Percentiles rank a stretch among this genome's conserved stretches.
Evolutionary conservation across 2,329 filamentous ascomycete species (phyloP).

Genomic region (Cercospora sojina): DNA sequence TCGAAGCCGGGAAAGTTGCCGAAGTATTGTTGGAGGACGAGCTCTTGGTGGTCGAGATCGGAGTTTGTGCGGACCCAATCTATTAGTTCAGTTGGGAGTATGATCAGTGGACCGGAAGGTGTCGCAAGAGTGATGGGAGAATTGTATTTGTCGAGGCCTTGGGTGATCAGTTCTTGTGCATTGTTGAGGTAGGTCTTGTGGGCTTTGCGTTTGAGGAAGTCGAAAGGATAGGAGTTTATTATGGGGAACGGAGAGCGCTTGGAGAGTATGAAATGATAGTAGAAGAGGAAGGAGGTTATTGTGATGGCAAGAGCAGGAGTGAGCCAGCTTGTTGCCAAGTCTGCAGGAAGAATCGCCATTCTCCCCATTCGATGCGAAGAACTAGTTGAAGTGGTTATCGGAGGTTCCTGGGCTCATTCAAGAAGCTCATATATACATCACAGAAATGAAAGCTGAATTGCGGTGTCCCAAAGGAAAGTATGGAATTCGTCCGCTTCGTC

Average conservation of each 20-base stretch:
- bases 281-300: neutral
- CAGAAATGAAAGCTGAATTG: no score
- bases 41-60: conserved; percentile 21
- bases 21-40: conserved; percentile 23
- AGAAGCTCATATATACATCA: no score
- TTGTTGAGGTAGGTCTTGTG: neutral
- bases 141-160: neutral
- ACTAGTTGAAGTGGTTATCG: no score
- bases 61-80: conserved; percentile 24
- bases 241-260: neutral
- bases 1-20: conserved; percentile 23
- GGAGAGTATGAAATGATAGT: neutral
- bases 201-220: conserved; percentile 5
- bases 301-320: neutral
- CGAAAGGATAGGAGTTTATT: neutral
- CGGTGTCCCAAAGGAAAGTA: neutral
- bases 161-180: neutral
- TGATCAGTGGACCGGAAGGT: conserved; percentile 6
- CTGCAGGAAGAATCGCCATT: neutral
- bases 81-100: conserved; percentile 1
- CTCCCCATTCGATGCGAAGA: no score
- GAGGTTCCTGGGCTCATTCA: no score
- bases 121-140: conserved; percentile 5
- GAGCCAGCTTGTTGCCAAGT: neutral
- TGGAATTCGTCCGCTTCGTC: neutral